Evolutionary conservation across 2,329 filamentous ascomycete species (phyloP), one percentile per base, ranked within the genome.

Genomic region (Sarocladiaceae sp.): DNA sequence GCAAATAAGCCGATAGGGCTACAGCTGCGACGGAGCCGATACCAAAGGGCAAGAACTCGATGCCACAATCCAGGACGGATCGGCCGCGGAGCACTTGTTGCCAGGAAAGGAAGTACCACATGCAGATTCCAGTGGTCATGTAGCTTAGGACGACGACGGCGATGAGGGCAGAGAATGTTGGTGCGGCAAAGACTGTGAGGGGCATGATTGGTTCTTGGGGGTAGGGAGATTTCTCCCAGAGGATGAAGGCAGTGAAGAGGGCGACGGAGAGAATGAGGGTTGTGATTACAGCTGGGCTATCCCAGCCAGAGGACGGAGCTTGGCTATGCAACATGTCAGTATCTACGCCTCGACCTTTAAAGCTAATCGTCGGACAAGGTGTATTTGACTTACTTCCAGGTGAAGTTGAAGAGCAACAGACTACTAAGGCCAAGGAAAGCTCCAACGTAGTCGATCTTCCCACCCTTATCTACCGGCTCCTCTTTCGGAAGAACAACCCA

Each of bases 81-180:
- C 64, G 64, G n/a, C 68, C 58, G 12, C 75, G 70, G 3, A 78
- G 59, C 10, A 70, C 33, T 52, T 74, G 68, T 26, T 72, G 60
- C 72, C 72, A 78, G 3, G 71, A 60, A 1, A 72, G 60, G 44
- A 71, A 67, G 60, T 79, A 80, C 72, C 73, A 80, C 7, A 76
- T 60, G 0, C 68, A 60, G n/a, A 72, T 75, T 0, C 74, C 74
- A 13, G 74, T 64, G 1, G 70, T 65, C 74, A 78, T 78, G 59
- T 73, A 78, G 26, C 64, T 69, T 6, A 77, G 57, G 2, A 76
- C 59, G 1, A 74, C 68, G 10, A 74, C 71, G 2, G 73, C 58
- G 2, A 77, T 65, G 2, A 78, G 55, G 0, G 68, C 62, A 0
- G 62, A 58, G 55, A 78, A 76, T 0, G 71, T 73, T 1, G 73